Conservation (phyloP, 1,139 yeast genomes). For the Protomyces arabidopsidicola region DNA sequence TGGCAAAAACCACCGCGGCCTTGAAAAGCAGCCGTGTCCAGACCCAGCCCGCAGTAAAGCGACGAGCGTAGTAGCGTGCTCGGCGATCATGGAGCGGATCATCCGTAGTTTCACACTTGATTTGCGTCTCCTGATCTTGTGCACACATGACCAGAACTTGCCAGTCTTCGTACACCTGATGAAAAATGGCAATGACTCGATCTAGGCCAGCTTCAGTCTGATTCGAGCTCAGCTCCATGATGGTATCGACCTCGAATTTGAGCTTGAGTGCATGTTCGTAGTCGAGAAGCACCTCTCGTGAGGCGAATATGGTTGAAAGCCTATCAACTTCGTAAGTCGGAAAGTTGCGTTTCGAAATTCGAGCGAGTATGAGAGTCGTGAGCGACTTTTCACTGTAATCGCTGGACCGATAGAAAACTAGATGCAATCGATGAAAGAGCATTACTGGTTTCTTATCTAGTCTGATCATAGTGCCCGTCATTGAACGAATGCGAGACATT, state of each 20-base stretch:
- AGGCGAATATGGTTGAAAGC: slow-evolving; percentile 30
- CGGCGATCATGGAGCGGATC: background rate
- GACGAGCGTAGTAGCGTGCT: slow-evolving; percentile 26
- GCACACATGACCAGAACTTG: slow-evolving; percentile 9
- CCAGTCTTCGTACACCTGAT: slow-evolving; percentile 29
- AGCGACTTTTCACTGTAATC: slow-evolving; percentile 30
- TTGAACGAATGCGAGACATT: slow-evolving; percentile 16
- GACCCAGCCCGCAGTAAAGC: slow-evolving; percentile 33
- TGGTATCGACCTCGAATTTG: slow-evolving; percentile 17
- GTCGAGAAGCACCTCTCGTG: slow-evolving; percentile 28
- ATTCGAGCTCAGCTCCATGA: slow-evolving; percentile 18
- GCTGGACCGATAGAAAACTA: slow-evolving; percentile 32
- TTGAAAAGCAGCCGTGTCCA: slow-evolving; percentile 33
- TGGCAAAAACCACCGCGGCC: slow-evolving; percentile 30
- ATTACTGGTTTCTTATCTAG: slow-evolving; percentile 11
- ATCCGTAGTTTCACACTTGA: background rate
- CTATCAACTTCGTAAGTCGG: slow-evolving; percentile 31
- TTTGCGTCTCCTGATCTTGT: background rate
- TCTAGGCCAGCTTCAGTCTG: slow-evolving; percentile 23
- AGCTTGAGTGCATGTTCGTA: slow-evolving; percentile 28
- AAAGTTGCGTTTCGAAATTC: slow-evolving; percentile 30
- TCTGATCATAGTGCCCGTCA: slow-evolving; percentile 30
- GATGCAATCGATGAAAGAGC: slow-evolving; percentile 31
- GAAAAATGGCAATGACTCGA: slow-evolving; percentile 24
- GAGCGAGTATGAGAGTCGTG: slow-evolving; percentile 31